A percentile compares a stretch with the other conserved stretches of the same genome.
These are phyloP conservation scores for Trichaptum fuscoviolaceum DNA, from an alignment of 768 basidiomycete genomes.

Conservation along the genomic window DNA sequence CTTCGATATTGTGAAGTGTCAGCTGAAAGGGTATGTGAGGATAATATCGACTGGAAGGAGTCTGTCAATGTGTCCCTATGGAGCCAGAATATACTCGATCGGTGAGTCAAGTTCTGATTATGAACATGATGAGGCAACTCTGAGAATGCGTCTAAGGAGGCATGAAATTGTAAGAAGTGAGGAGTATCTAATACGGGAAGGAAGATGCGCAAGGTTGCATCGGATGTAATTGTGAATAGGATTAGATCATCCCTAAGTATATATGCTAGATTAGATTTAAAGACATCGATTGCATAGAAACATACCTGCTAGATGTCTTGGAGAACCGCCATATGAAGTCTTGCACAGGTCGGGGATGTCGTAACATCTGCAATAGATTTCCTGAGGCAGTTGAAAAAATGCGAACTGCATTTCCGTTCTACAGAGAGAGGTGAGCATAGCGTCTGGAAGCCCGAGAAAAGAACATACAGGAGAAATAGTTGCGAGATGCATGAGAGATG, in stretches of 20 bases:
- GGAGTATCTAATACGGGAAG: slow-evolving; percentile 85
- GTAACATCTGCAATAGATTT: slow-evolving; percentile 58
- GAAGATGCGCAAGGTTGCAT: slow-evolving; percentile 80
- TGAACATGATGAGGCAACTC: slow-evolving; percentile 39
- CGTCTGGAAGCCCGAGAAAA: slow-evolving; percentile 8
- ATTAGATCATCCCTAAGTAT: slow-evolving; percentile 61
- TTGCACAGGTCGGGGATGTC: slow-evolving; percentile 69
- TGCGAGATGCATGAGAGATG: slow-evolving; percentile 71
- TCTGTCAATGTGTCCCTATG: slow-evolving; percentile 55
- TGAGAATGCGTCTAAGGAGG: slow-evolving; percentile 67
- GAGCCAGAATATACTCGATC: slow-evolving; percentile 62
- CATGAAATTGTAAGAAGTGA: slow-evolving; percentile 77
- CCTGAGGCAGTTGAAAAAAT: slow-evolving; percentile 72
- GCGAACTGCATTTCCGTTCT: slow-evolving; percentile 57
- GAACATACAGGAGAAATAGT: slow-evolving; percentile 51
- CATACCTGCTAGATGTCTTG: slow-evolving; percentile 60
- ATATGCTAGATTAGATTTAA: slow-evolving; percentile 7
- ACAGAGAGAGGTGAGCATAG: slow-evolving; percentile 9
- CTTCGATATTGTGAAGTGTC: slow-evolving; percentile 45
- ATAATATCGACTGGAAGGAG: slow-evolving; percentile 39
- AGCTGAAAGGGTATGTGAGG: slow-evolving; percentile 19
- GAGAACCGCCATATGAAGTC: slow-evolving; percentile 70
- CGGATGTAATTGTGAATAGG: slow-evolving; percentile 79
- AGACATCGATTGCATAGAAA: slow-evolving; percentile 17
- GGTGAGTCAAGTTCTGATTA: slow-evolving; percentile 21